Conservation (phyloP, 768 basidiomycete genomes). For the Mycena latifolia region DNA sequence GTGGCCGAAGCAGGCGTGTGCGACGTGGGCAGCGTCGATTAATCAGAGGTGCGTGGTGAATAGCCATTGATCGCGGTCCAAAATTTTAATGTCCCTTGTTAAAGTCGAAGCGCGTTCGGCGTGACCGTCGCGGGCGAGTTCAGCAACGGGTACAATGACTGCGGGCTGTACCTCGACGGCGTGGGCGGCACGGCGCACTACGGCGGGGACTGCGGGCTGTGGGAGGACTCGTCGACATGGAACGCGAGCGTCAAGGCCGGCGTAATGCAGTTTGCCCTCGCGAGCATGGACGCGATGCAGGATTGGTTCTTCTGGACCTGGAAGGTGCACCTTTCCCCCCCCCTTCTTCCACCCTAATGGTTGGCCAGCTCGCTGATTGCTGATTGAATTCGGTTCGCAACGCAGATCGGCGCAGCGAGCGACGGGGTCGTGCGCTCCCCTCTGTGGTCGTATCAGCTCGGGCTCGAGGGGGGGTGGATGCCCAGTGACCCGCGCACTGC, state of each 20-base stretch:
- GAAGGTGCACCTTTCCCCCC: conserved; percentile 1
- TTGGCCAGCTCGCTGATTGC: too few relatives aligned
- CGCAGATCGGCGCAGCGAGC: conserved; percentile 2
- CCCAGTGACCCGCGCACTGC: not conserved
- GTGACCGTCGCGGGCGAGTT: too few relatives aligned
- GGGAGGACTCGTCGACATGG: conserved; percentile 5
- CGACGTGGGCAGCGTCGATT: too few relatives aligned
- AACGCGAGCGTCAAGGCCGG: conserved; percentile 14
- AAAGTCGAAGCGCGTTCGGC: too few relatives aligned
- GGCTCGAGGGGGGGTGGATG: conserved; percentile 9
- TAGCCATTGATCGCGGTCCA: too few relatives aligned
- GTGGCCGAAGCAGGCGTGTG: not conserved
- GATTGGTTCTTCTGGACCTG: conserved; percentile 29
- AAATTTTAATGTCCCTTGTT: too few relatives aligned
- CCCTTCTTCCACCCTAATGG: too few relatives aligned
- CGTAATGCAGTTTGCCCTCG: conserved; percentile 10
- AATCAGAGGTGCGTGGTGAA: too few relatives aligned
- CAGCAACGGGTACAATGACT: too few relatives aligned
- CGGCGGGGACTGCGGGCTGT: conserved; percentile 2
- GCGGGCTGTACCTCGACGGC: not conserved
- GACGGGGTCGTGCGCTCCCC: conserved; percentile 7
- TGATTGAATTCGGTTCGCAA: not conserved
- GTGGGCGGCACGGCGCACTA: not conserved
- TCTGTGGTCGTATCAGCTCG: conserved; percentile 20
- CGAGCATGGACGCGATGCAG: conserved; percentile 12